Evolutionary conservation across 2,329 filamentous ascomycete genomes (phyloP).

Genomic region (Alternaria infectoria): DNA sequence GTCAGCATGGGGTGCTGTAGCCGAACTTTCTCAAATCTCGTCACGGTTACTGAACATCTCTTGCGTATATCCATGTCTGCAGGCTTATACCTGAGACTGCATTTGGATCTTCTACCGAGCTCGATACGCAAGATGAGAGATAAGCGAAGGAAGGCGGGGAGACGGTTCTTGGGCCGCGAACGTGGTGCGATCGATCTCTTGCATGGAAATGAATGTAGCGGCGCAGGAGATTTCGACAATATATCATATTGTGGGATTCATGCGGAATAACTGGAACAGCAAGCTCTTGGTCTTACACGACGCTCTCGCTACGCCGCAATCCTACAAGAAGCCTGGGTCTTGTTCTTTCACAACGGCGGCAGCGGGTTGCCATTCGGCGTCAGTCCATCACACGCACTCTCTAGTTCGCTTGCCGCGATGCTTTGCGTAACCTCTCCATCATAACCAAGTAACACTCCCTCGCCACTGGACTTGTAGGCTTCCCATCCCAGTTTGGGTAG

Average conservation of each 20-base stretch:
- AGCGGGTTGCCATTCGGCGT: constrained; percentile 9
- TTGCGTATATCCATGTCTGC: background rate
- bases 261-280: no score
- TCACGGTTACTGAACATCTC: background rate
- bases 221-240: background rate
- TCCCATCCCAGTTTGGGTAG: constrained; percentile 43
- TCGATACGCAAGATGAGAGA: background rate
- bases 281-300: background rate
- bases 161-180: background rate
- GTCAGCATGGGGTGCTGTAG: background rate
- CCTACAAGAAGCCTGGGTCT: background rate
- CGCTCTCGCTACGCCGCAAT: background rate
- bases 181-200: background rate
- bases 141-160: background rate
- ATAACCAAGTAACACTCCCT: constrained; percentile 31
- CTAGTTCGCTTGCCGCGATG: constrained; percentile 26
- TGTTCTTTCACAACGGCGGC: background rate
- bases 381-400: constrained; percentile 23
- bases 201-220: background rate
- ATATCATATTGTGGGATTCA: background rate
- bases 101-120: background rate
- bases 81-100: background rate
- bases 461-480: constrained; percentile 32
- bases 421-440: constrained; percentile 21
- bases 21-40: background rate